A percentile compares a stretch with the other conserved stretches of the same genome.
phyloP scores from a whole-genome alignment of 2,329 filamentous ascomycete genomes.

The Fusarium tricinctum region DNA sequence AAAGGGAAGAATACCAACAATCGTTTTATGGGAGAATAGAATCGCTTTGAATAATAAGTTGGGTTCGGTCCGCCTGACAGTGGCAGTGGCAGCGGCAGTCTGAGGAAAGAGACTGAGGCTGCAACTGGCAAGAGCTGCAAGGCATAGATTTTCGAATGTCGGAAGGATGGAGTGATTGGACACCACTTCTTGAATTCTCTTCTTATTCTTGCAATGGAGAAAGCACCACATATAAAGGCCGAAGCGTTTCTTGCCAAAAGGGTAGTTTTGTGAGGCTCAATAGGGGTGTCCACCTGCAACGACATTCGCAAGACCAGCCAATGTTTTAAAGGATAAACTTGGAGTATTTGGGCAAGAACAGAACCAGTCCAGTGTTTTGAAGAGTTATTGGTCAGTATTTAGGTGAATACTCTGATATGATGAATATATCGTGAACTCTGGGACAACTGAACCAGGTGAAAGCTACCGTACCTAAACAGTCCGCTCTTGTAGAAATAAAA shows the following conservation, averaged over 20 bases:
- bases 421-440: background rate
- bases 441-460: background rate
- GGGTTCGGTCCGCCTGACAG: background rate
- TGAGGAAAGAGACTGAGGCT: conserved; percentile 4
- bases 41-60: background rate
- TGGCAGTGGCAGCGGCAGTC: conserved; percentile 16
- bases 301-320: background rate
- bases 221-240: background rate
- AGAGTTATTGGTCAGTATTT: background rate
- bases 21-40: conserved; percentile 26
- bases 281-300: background rate
- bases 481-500: background rate
- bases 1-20: background rate
- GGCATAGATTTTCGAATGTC: background rate
- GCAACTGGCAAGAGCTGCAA: conserved; percentile 23
- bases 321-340: background rate
- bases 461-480: background rate
- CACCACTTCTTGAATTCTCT: background rate
- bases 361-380: background rate
- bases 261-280: background rate
- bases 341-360: background rate
- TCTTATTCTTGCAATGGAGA: background rate
- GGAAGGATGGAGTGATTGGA: background rate
- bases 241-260: background rate
- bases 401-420: background rate